phyloP scores from a whole-genome alignment of 139 green algal species.

The Edaphochlamys debaryana region DNA sequence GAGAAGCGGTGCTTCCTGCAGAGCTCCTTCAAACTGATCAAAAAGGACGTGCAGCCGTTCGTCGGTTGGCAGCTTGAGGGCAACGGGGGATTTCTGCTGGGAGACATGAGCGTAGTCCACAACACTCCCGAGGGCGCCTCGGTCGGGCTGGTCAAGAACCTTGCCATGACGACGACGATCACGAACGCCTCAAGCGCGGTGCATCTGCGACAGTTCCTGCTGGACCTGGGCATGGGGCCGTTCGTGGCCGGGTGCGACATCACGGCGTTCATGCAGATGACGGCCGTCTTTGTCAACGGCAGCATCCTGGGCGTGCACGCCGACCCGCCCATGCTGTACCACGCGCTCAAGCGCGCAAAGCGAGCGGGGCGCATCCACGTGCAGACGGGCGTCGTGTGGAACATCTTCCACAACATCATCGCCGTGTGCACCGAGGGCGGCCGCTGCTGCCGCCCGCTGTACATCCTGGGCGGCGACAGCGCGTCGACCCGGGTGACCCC shows the following conservation, averaged over 20 bases:
- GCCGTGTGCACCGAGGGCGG: constrained; percentile 16
- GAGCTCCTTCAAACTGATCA: background rate
- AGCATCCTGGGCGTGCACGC: constrained; percentile 1
- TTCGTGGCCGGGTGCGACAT: background rate
- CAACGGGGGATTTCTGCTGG: background rate
- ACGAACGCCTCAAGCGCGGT: background rate
- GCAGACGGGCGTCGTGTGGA: background rate
- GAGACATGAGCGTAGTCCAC: background rate
- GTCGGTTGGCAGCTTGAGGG: background rate
- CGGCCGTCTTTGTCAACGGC: constrained; percentile 75
- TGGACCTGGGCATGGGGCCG: background rate
- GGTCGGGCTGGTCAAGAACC: constrained; percentile 76
- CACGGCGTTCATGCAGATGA: background rate
- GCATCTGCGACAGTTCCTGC: background rate
- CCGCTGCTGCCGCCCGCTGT: constrained; percentile 42
- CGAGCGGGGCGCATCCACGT: background rate
- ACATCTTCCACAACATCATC: background rate
- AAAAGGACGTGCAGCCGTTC: background rate
- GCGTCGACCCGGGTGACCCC: background rate
- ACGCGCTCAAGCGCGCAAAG: background rate
- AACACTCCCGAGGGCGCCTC: constrained; percentile 64
- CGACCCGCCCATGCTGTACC: background rate
- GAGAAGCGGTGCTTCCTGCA: background rate
- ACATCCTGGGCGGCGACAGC: constrained; percentile 51
- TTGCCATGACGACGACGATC: constrained; percentile 59